These are phyloP conservation scores for Periconia sp. DNA, from an alignment of 2,329 filamentous ascomycete genomes.

Conservation along the genomic window DNA sequence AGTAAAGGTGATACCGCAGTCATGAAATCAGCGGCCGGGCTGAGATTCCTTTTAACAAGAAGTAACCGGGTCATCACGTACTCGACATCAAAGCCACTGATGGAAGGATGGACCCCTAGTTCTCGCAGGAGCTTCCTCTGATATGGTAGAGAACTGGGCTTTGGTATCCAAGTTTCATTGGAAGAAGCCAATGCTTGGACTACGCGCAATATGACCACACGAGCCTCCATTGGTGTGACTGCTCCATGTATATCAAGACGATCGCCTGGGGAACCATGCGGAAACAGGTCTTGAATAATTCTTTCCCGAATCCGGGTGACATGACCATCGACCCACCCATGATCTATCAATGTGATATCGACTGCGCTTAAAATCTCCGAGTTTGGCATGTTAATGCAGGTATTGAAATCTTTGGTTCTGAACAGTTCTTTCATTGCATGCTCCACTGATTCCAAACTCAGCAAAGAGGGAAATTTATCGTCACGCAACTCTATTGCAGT, in stretches of 20 bases:
- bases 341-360: slow-evolving; percentile 8
- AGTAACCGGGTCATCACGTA: slow-evolving; percentile 23
- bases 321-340: background rate
- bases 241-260: slow-evolving; percentile 26
- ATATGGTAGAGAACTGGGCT: no score
- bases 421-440: background rate
- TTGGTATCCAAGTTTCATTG: background rate
- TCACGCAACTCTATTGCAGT: background rate
- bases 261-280: slow-evolving; percentile 12
- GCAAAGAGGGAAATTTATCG: no score
- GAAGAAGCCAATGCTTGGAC: background rate
- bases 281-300: slow-evolving; percentile 17
- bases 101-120: slow-evolving; percentile 24
- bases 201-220: slow-evolving; percentile 22
- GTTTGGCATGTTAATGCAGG: background rate
- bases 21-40: background rate
- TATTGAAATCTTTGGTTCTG: background rate
- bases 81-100: slow-evolving; percentile 23
- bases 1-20: slow-evolving; percentile 15
- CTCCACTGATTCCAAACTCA: no score
- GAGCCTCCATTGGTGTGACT: slow-evolving; percentile 21
- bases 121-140: slow-evolving; percentile 7
- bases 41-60: slow-evolving; percentile 6
- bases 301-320: slow-evolving; percentile 16
- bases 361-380: slow-evolving; percentile 5